phyloP scores from a whole-genome alignment of 2,329 filamentous ascomycete species.

The Blastomyces percursus region DNA sequence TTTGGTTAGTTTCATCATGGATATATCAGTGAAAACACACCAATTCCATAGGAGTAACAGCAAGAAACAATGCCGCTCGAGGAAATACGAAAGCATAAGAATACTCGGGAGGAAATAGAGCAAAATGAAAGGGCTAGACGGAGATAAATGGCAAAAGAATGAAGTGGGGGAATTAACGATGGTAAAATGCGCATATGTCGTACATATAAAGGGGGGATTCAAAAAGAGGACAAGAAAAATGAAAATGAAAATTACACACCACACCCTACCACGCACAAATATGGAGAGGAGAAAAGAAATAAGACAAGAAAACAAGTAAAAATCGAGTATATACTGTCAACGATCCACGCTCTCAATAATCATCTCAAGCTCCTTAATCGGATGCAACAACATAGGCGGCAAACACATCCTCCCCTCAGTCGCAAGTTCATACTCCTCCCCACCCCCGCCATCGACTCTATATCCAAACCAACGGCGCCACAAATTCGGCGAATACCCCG shows the following conservation, averaged over 20 bases:
- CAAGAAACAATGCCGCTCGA: not conserved
- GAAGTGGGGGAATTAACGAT: not conserved
- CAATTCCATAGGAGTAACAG: not conserved
- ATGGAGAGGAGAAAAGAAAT: not conserved
- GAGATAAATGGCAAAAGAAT: not conserved
- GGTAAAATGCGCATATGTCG: not conserved
- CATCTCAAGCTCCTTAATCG: conserved; percentile 63
- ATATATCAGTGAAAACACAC: no score
- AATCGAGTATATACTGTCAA: not conserved
- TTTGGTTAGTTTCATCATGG: no score
- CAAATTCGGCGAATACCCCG: conserved; percentile 66
- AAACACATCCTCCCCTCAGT: conserved; percentile 83
- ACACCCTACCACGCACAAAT: no score
- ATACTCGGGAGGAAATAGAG: not conserved
- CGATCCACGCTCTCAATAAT: conserved; percentile 25
- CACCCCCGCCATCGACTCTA: conserved; percentile 65
- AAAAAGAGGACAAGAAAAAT: not conserved
- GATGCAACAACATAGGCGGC: conserved; percentile 80
- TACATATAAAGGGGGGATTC: not conserved
- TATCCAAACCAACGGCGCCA: conserved; percentile 82
- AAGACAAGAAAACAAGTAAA: not conserved
- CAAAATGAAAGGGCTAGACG: not conserved
- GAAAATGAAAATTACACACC: no score
- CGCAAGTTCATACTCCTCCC: conserved; percentile 61
- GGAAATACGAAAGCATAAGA: not conserved